phyloP scores from a whole-genome alignment of 1,284 basidiomycete genomes.

The Leccinum subfulvum region DNA sequence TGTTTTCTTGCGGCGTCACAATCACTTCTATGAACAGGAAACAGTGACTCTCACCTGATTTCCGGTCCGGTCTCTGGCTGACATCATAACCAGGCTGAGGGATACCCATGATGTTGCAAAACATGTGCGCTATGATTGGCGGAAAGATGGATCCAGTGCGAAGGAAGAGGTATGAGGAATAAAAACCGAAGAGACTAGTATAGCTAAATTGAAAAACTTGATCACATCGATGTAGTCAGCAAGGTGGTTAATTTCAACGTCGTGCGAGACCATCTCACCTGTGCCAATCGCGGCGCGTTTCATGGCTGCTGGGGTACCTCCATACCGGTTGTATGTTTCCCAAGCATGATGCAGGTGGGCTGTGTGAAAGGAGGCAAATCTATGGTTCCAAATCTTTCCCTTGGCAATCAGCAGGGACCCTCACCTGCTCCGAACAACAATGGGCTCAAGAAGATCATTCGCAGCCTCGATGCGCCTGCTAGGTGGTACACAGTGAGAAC shows the following conservation, averaged over 20 bases:
- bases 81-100: slow-evolving; percentile 50
- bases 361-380: slow-evolving; percentile 31
- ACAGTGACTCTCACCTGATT: slow-evolving; percentile 32
- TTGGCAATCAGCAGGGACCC: slow-evolving; percentile 22
- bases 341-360: slow-evolving; percentile 92
- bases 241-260: slow-evolving; percentile 2
- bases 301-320: slow-evolving; percentile 61
- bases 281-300: slow-evolving; percentile 57
- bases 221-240: slow-evolving; percentile 9
- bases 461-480: slow-evolving; percentile 51
- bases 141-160: slow-evolving; percentile 68
- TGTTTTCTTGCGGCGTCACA: slow-evolving; percentile 24
- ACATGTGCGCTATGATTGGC: slow-evolving; percentile 76
- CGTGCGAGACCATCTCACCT: slow-evolving; percentile 45
- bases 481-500: slow-evolving; percentile 75
- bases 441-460: slow-evolving; percentile 80
- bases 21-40: slow-evolving; percentile 11
- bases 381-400: slow-evolving; percentile 2
- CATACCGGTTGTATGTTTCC: slow-evolving; percentile 76
- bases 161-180: slow-evolving; percentile 83
- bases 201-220: slow-evolving; percentile 85
- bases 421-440: slow-evolving; percentile 86
- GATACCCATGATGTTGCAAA: slow-evolving; percentile 95
- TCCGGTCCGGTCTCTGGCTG: slow-evolving; percentile 36
- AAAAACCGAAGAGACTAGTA: slow-evolving; percentile 91